Evolutionary conservation across 2,329 filamentous ascomycete genomes (phyloP), one percentile per base, ranked within the genome.

Genomic region (Beauveria caledonica): DNA sequence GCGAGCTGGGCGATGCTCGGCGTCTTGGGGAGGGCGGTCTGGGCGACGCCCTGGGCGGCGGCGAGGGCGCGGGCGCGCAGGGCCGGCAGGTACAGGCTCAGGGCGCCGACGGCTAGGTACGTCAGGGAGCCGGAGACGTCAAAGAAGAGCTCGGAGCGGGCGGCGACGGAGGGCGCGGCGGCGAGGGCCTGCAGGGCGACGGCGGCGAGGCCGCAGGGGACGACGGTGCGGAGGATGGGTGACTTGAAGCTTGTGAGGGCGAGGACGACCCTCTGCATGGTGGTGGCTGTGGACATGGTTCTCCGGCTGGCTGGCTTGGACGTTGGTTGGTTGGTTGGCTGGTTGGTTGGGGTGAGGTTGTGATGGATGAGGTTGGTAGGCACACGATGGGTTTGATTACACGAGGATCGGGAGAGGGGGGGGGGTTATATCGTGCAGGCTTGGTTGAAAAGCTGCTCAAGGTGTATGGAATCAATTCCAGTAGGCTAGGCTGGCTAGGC

Each of bases 81-180:
- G 3, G 79, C 78, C 0, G 86, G 86, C 17, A 88, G 75, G 64
- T 82, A 84, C 17, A 89, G 74, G 62, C 80, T 84, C 29, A 88
- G 71, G 0, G 82, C 80, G 15, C 83, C 84, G 69, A 86, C 85
- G 58, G 83, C 82, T 42, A 89, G 77, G 68, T 86, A 87, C 2
- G 86, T 88, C 36, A 86, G 67, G 15, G 84, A 85, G 52, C 86
- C 86, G 2, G 84, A 86, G 52, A 86, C 71, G 68, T 89, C 87
- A 69, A 87, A 89, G 76, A 87, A 87, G 42, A 82, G 80, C 68
- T 89, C 87, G 7, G 82, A 81, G 66, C 84, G 79, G 36, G 76
- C 74, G 27, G 79, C 64, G 62, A 87, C 83, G 6, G 84, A 87
- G 5, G 86, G 86, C 2, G 86, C 69, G 5, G 83, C 86, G 7